Evolutionary conservation across 2,329 filamentous ascomycete genomes (phyloP).

Genomic region (Fusarium denticulatum): DNA sequence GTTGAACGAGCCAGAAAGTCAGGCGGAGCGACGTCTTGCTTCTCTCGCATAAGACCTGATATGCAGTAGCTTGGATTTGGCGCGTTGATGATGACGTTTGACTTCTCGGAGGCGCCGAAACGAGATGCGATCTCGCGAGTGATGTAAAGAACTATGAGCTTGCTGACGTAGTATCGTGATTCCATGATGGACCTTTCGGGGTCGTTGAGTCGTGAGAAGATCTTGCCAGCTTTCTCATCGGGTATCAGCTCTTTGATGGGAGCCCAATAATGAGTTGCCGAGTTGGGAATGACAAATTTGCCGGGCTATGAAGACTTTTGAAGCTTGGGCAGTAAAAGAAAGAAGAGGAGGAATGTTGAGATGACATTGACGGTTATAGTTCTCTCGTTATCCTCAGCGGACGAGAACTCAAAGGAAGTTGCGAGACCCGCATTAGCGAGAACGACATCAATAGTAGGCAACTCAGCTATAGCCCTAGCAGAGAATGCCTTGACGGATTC

Average conservation of each 20-base stretch:
- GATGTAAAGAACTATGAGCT: slow-evolving; percentile 46
- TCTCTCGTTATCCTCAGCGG: slow-evolving; percentile 58
- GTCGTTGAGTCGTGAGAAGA: slow-evolving; percentile 47
- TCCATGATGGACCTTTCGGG: slow-evolving; percentile 41
- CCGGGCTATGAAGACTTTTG: slow-evolving; percentile 34
- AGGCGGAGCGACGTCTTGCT: not conserved
- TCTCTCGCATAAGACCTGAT: slow-evolving; percentile 43
- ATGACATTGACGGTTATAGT: slow-evolving; percentile 53
- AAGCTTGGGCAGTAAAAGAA: slow-evolving; percentile 38
- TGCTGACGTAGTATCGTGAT: slow-evolving; percentile 46
- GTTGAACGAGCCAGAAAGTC: slow-evolving; percentile 53
- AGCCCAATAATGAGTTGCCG: slow-evolving; percentile 41
- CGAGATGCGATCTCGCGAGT: slow-evolving; percentile 45
- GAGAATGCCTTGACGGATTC: slow-evolving; percentile 56
- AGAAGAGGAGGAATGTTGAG: slow-evolving; percentile 34
- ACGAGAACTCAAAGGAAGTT: slow-evolving; percentile 46
- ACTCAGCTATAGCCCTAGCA: slow-evolving; percentile 11
- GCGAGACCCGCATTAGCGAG: slow-evolving; percentile 57
- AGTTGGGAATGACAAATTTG: slow-evolving; percentile 38
- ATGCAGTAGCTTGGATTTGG: slow-evolving; percentile 56
- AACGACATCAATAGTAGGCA: slow-evolving; percentile 56
- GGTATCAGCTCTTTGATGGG: slow-evolving; percentile 38
- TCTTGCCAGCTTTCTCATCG: not conserved
- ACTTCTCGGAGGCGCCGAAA: not conserved
- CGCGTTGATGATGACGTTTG: slow-evolving; percentile 48